Evolutionary conservation across 2,329 filamentous ascomycete species (phyloP).

Genomic region (Pseudogymnoascus sp.): DNA sequence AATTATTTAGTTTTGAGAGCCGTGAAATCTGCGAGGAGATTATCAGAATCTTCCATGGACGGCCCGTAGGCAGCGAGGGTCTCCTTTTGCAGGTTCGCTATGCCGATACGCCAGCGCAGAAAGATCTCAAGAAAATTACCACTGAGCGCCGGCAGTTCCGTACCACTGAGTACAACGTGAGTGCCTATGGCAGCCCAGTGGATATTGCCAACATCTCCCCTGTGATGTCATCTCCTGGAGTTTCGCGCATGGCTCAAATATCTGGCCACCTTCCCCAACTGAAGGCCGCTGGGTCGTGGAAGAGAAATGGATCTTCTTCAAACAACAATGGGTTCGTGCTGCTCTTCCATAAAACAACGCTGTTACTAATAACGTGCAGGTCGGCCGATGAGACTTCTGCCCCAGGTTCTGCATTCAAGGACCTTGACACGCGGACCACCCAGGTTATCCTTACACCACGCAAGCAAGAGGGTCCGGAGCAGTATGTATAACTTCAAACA

Average conservation of each 20-base stretch:
- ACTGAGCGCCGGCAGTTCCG: conserved; percentile 93
- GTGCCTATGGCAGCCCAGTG: conserved; percentile 55
- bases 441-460: background rate
- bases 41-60: conserved; percentile 78
- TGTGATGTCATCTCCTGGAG: conserved; percentile 31
- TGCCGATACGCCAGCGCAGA: conserved; percentile 93
- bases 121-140: conserved; percentile 91
- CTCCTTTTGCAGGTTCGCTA: conserved; percentile 90
- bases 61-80: conserved; percentile 66
- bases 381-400: conserved; percentile 16
- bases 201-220: conserved; percentile 36
- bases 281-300: conserved; percentile 27
- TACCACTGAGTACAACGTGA: conserved; percentile 86
- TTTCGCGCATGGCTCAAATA: conserved; percentile 27
- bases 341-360: background rate
- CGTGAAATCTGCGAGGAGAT: conserved; percentile 88
- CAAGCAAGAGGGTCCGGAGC: background rate
- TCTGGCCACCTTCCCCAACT: conserved; percentile 25
- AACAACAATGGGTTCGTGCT: conserved; percentile 18
- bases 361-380: background rate
- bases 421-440: conserved; percentile 19
- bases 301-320: conserved; percentile 22
- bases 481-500: background rate
- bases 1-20: conserved; percentile 64
- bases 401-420: conserved; percentile 25